Percentiles rank a stretch among this genome's conserved stretches.
Conservation (phyloP, 495 filamentous ascomycete species). For the Trichoderma asperelloides region DNA sequence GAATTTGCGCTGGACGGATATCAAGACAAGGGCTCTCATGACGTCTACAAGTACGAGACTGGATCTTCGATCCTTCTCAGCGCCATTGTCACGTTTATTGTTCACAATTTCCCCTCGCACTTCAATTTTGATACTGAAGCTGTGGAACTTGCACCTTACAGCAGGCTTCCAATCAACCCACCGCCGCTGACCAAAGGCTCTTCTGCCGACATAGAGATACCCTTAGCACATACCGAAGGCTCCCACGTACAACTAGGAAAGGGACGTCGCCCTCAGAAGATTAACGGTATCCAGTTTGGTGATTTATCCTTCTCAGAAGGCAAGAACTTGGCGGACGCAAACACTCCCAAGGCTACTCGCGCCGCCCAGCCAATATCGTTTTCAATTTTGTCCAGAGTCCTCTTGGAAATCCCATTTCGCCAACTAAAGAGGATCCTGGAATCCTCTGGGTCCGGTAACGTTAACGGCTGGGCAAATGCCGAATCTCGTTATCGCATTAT, state of each 20-base stretch:
- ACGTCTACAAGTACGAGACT: constrained; percentile 23
- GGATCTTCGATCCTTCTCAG: constrained; percentile 26
- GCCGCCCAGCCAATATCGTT: constrained; percentile 7
- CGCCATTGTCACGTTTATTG: constrained; percentile 32
- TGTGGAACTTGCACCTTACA: constrained; percentile 25
- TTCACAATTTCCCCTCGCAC: constrained; percentile 35
- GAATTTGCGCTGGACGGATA: constrained; percentile 22
- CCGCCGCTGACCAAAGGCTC: constrained; percentile 12
- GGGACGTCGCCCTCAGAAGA: constrained; percentile 32
- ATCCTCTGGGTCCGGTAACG: constrained; percentile 34
- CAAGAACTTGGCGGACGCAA: constrained; percentile 12
- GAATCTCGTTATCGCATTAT: constrained; percentile 36
- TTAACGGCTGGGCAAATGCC: constrained; percentile 35
- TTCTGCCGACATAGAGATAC: background rate
- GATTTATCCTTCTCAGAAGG: constrained; percentile 42
- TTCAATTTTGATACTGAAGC: constrained; percentile 40
- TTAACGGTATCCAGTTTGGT: constrained; percentile 58
- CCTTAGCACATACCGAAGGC: constrained; percentile 15
- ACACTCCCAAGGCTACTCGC: background rate
- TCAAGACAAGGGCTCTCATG: constrained; percentile 6
- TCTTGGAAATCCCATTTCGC: constrained; percentile 56
- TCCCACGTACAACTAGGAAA: constrained; percentile 16
- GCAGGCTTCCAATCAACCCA: constrained; percentile 27
- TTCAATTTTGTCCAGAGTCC: constrained; percentile 46
- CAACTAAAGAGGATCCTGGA: constrained; percentile 49